Percentiles rank a stretch among this genome's conserved stretches.
These are phyloP conservation scores for Irpex lacteus DNA, from an alignment of 1,284 basidiomycete species.

Conservation along the genomic window DNA sequence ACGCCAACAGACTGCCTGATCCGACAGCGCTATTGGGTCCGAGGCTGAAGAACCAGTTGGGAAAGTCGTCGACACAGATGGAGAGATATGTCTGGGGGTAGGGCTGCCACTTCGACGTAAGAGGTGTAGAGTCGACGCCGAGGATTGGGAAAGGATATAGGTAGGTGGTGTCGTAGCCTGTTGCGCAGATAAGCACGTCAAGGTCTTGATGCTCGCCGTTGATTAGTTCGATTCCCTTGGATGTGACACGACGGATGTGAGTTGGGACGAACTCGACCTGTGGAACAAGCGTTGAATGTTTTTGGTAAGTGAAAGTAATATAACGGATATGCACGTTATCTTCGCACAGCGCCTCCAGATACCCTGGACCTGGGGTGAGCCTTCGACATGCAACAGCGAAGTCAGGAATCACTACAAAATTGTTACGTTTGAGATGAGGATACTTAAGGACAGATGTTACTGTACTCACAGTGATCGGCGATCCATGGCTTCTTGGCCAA, in stretches of 20 bases:
- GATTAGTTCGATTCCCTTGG: slow-evolving; percentile 51
- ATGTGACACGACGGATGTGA: slow-evolving; percentile 48
- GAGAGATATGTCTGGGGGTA: slow-evolving; percentile 56
- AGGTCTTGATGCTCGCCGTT: slow-evolving; percentile 54
- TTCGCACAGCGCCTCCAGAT: slow-evolving; percentile 60
- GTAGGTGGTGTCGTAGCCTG: slow-evolving; percentile 50
- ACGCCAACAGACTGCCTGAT: slow-evolving; percentile 29
- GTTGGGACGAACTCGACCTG: slow-evolving; percentile 56
- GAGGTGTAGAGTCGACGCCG: slow-evolving; percentile 44
- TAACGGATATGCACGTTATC: slow-evolving; percentile 44
- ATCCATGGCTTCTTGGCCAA: slow-evolving; percentile 60
- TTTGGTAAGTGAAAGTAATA: neutral
- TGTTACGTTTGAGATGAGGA: neutral
- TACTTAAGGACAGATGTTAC: neutral
- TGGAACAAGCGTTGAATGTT: neutral
- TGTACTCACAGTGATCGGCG: slow-evolving; percentile 46
- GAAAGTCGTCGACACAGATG: slow-evolving; percentile 56
- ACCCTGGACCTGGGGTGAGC: slow-evolving; percentile 64
- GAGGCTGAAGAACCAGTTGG: slow-evolving; percentile 55
- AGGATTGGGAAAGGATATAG: slow-evolving; percentile 49
- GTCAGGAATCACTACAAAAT: slow-evolving; percentile 48
- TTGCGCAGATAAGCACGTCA: slow-evolving; percentile 46
- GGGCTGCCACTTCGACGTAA: slow-evolving; percentile 49
- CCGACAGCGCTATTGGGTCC: slow-evolving; percentile 45
- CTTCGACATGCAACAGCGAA: slow-evolving; percentile 59